phyloP scores from a whole-genome alignment of 2,329 filamentous ascomycete species.

The Whalleya microplaca region DNA sequence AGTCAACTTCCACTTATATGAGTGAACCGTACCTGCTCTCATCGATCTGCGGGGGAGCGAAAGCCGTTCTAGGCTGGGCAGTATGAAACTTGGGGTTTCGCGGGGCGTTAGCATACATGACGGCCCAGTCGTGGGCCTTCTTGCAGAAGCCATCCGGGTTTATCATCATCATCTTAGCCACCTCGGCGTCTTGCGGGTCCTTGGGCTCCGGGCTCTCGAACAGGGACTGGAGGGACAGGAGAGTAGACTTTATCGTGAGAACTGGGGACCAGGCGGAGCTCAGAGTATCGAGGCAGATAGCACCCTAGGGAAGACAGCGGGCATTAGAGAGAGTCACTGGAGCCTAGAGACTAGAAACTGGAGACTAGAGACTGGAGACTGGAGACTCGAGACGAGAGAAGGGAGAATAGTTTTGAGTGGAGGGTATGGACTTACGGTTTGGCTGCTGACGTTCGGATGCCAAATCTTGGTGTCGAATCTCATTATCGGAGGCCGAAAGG shows the following conservation, averaged over 20 bases:
- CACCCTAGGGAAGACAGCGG: conserved; percentile 63
- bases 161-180: conserved; percentile 85
- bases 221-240: conserved; percentile 90
- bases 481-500: conserved; percentile 91
- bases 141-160: conserved; percentile 78
- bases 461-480: conserved; percentile 91
- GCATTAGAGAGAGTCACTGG: neutral
- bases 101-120: conserved; percentile 79
- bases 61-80: conserved; percentile 30
- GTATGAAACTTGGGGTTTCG: conserved; percentile 35
- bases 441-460: conserved; percentile 96
- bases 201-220: conserved; percentile 93
- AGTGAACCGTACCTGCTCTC: conserved; percentile 45
- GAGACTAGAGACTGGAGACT: no score
- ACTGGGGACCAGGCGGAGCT: conserved; percentile 92
- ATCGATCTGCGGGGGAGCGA: conserved; percentile 58
- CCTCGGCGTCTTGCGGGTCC: conserved; percentile 95
- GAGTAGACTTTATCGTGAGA: conserved; percentile 91
- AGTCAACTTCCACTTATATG: neutral
- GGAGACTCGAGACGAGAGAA: no score
- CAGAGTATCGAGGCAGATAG: conserved; percentile 94
- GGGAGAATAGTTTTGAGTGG: neutral
- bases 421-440: conserved; percentile 70
- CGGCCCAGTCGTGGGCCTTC: conserved; percentile 88
- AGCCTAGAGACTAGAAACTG: no score